phyloP scores from a whole-genome alignment of 371 early-diverging fungal species.

The Smittium culicis region DNA sequence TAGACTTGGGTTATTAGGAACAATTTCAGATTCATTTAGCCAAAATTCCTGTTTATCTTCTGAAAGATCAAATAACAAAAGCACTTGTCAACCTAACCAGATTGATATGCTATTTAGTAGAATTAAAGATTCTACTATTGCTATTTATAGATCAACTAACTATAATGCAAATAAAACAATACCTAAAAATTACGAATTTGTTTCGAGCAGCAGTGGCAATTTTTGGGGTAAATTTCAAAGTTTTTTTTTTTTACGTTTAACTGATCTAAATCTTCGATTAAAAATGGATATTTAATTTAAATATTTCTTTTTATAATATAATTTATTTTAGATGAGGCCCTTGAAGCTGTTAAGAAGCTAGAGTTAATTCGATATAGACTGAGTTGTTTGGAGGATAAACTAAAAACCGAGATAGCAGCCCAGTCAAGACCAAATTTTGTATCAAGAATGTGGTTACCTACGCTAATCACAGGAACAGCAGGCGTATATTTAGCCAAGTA shows the following conservation, averaged over 20 bases:
- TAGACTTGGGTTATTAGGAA: background rate
- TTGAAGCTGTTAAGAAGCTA: background rate
- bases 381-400: background rate
- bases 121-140: background rate
- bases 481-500: conserved; percentile 10
- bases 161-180: background rate
- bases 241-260: too few species aligned
- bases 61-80: background rate
- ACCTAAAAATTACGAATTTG: background rate
- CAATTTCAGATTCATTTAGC: background rate
- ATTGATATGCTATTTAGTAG: background rate
- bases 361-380: background rate
- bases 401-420: background rate
- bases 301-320: too few species aligned
- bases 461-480: conserved; percentile 3
- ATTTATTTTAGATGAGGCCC: background rate
- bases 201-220: background rate
- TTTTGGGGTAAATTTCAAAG: background rate
- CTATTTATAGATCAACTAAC: background rate
- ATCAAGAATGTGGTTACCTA: conserved; percentile 50
- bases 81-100: background rate
- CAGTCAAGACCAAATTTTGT: conserved; percentile 18
- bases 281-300: too few species aligned
- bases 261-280: too few species aligned
- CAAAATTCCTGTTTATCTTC: background rate